Evolutionary conservation across 352 stramenopile genomes (phyloP), one percentile per base, ranked within the genome.

Genomic region (Phytophthora sansomeana): DNA sequence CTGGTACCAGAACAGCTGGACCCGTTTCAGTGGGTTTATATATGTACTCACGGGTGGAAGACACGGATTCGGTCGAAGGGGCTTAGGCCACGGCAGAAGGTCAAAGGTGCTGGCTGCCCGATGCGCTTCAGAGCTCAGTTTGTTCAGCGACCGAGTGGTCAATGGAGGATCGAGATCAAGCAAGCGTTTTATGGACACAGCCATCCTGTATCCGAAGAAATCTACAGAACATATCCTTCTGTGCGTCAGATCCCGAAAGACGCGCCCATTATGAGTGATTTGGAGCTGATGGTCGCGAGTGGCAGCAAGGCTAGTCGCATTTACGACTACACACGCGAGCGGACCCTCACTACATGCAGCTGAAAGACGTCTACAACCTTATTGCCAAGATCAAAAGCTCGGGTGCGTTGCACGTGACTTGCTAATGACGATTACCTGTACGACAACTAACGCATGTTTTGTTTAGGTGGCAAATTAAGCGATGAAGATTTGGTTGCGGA

Each of bases 271-370:
- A 58, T 59, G 48, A 51, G 10, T 13, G 19, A 48, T n/a, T 24
- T 66, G n/a, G 29, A 59, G 19, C 21, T 58, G 5, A 46, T 54
- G 36, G 58, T 66, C 5, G 30, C 17, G 0, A 47, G 58, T 32
- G 58, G 58, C 6, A 59, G 39, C 14, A 58, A 38, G 19, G 10
- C 48, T 6, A 54, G 29, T 89, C 53, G 84, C 49, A 39, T 59
- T 11, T 66, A 66, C 38, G 38, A 59, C 21, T 59, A 41, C 36
- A 54, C 59, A 5, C 35, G 39, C 1, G 24, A 41, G 14, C 33
- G 39, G n/a, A 36, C 29, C 11, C 30, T 0, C 58, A 55, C 17
- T 3, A 13, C 1, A 21, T 60, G 28, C 11, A 53, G 24, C 24
- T 60, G 28, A 11, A 38, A 17, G 49, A 46, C 17, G 49, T 67